Evolutionary conservation across 2,329 filamentous ascomycete genomes (phyloP).

Genomic region (Alternaria sp.): DNA sequence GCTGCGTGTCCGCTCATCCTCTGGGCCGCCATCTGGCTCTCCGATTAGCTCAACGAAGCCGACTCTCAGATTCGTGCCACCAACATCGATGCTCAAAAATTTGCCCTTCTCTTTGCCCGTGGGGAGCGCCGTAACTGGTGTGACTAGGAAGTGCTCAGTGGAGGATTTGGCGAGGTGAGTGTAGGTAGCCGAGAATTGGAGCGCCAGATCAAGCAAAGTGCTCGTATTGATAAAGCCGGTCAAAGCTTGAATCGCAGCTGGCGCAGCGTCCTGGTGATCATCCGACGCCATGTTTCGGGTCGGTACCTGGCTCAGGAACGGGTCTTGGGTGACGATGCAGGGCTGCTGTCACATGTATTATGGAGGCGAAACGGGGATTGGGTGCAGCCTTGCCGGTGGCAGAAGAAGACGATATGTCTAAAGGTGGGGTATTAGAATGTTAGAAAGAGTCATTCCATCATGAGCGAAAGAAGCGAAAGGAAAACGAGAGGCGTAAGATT

Average conservation of each 20-base stretch:
- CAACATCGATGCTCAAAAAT: constrained; percentile 55
- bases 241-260: constrained; percentile 34
- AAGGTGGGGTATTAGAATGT: constrained; percentile 4
- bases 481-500: neutral
- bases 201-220: constrained; percentile 43
- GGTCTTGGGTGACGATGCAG: constrained; percentile 1
- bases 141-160: constrained; percentile 49
- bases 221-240: constrained; percentile 41
- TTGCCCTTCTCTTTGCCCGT: constrained; percentile 71
- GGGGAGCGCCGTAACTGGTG: constrained; percentile 49
- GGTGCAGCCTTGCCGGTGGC: neutral
- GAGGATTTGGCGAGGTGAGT: constrained; percentile 42
- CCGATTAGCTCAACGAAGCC: constrained; percentile 69
- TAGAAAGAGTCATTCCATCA: constrained; percentile 6
- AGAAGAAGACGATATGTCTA: neutral
- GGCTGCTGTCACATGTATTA: constrained; percentile 11
- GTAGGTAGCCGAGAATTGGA: constrained; percentile 46
- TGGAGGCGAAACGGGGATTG: neutral
- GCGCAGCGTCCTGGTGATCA: constrained; percentile 9
- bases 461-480: neutral
- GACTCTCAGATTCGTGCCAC: constrained; percentile 72
- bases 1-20: constrained; percentile 15
- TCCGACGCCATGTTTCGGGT: constrained; percentile 23
- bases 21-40: constrained; percentile 43
- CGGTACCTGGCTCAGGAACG: constrained; percentile 6